These are phyloP conservation scores for Pythium vanterpoolii DNA, from an alignment of 352 stramenopile genomes.

Conservation along the genomic window DNA sequence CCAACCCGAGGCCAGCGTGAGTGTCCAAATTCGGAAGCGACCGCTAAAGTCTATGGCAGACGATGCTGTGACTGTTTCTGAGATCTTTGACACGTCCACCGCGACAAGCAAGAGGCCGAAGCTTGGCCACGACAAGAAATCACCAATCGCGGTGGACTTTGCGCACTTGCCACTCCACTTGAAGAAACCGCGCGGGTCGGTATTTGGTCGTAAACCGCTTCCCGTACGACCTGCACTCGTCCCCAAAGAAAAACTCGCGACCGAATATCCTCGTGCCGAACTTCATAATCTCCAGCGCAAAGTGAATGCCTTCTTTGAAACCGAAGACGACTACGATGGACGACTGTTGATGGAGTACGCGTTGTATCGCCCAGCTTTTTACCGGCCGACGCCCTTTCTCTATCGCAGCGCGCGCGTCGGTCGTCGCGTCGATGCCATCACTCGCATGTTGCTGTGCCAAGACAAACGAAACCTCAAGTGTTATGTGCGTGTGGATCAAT, in stretches of 20 bases:
- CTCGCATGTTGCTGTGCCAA: conserved; percentile 48
- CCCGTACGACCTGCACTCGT: conserved; percentile 23
- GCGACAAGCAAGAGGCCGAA: conserved; percentile 13
- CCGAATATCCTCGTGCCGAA: conserved; percentile 29
- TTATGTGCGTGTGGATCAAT: conserved; percentile 29
- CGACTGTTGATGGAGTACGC: not conserved
- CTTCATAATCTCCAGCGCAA: conserved; percentile 37
- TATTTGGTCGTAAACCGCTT: conserved; percentile 15
- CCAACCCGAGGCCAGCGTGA: not conserved
- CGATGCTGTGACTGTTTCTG: not conserved
- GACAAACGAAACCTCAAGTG: conserved; percentile 68
- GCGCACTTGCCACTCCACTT: conserved; percentile 10
- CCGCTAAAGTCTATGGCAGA: not conserved
- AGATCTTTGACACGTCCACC: not conserved
- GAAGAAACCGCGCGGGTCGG: conserved; percentile 9
- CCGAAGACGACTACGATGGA: not conserved
- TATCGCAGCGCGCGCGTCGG: conserved; percentile 36
- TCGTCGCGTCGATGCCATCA: conserved; percentile 38
- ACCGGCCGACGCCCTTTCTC: conserved; percentile 44
- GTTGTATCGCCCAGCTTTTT: conserved; percentile 39
- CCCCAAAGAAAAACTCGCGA: conserved; percentile 38
- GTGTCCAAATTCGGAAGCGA: not conserved
- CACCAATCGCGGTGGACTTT: conserved; percentile 6
- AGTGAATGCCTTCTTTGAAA: conserved; percentile 22
- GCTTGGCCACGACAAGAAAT: not conserved